These are phyloP conservation scores for Alternaria longipes DNA, from an alignment of 2,329 filamentous ascomycete genomes.

Conservation along the genomic window DNA sequence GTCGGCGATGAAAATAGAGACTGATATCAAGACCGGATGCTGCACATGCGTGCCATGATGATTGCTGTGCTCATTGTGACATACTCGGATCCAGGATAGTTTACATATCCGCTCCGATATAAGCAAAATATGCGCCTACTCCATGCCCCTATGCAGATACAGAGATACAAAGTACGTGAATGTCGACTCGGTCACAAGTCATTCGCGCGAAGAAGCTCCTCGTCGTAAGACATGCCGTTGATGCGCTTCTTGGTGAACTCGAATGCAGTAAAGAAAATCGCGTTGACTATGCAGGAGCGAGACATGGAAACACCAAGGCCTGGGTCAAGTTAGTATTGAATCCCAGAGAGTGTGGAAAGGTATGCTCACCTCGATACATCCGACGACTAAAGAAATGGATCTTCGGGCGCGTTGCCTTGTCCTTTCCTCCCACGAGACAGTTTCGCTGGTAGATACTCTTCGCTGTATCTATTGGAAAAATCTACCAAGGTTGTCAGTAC, in stretches of 20 bases:
- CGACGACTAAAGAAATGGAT: conserved; percentile 79
- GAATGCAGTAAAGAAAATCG: conserved; percentile 89
- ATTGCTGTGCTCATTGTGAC: conserved; percentile 23
- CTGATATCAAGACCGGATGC: background rate
- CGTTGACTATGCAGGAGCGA: conserved; percentile 83
- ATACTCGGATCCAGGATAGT: conserved; percentile 19
- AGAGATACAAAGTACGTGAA: background rate
- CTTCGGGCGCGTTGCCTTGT: conserved; percentile 66
- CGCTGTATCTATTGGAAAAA: conserved; percentile 76
- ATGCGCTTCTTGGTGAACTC: conserved; percentile 77
- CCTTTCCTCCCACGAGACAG: conserved; percentile 73
- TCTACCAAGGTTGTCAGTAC: conserved; percentile 45
- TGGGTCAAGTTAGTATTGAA: conserved; percentile 23
- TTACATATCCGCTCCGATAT: conserved; percentile 18
- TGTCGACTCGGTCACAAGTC: conserved; percentile 24
- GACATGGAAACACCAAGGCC: conserved; percentile 81
- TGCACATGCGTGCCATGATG: conserved; percentile 13
- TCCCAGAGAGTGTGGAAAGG: background rate
- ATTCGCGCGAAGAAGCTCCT: conserved; percentile 45
- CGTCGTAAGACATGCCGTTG: conserved; percentile 54
- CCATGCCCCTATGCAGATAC: conserved; percentile 37
- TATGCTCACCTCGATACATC: conserved; percentile 75
- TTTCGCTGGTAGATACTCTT: conserved; percentile 89
- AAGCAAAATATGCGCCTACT: conserved; percentile 23
- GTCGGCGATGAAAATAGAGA: background rate